These are phyloP conservation scores for Lichtheimia hyalospora DNA, from an alignment of 371 early-diverging fungal genomes.

Conservation along the genomic window DNA sequence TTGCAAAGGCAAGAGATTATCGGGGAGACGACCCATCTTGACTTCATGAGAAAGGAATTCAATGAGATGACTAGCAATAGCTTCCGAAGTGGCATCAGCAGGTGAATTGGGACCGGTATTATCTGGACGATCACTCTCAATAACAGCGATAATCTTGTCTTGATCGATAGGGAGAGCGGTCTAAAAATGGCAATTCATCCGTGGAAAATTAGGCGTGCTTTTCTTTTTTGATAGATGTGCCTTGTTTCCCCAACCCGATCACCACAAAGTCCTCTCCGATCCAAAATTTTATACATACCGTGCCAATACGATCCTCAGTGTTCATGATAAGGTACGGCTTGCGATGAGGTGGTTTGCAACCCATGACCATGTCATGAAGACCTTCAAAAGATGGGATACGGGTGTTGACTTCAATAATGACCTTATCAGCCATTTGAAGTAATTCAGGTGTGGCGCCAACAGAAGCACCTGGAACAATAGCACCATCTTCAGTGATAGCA, in stretches of 20 bases:
- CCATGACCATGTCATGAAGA: conserved; percentile 47
- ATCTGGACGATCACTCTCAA: conserved; percentile 46
- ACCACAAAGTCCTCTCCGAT: too few relatives aligned
- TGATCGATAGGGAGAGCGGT: conserved; percentile 50
- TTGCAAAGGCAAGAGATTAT: conserved; percentile 47
- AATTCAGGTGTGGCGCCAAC: conserved; percentile 57
- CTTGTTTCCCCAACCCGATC: too few relatives aligned
- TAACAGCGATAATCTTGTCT: conserved; percentile 48
- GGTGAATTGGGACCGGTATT: conserved; percentile 46
- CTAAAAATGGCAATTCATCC: conserved; percentile 13
- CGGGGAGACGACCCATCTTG: conserved; percentile 47
- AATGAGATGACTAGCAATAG: conserved; percentile 48
- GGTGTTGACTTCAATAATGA: conserved; percentile 57
- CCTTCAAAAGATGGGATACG: conserved; percentile 54
- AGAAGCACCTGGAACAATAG: conserved; percentile 54
- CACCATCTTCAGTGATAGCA: conserved; percentile 53
- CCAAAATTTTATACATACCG: conserved; percentile 16
- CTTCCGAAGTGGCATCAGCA: conserved; percentile 39
- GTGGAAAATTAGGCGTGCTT: conserved; percentile 1
- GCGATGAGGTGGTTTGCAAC: conserved; percentile 42
- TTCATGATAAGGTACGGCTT: conserved; percentile 50
- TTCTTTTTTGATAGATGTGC: background rate
- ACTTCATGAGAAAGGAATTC: conserved; percentile 55
- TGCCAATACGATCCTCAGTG: conserved; percentile 51
- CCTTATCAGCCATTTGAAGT: conserved; percentile 52